These are phyloP conservation scores for Sideroxylon spinosum DNA, from an alignment of 179 eudicot genomes.

Conservation along the genomic window DNA sequence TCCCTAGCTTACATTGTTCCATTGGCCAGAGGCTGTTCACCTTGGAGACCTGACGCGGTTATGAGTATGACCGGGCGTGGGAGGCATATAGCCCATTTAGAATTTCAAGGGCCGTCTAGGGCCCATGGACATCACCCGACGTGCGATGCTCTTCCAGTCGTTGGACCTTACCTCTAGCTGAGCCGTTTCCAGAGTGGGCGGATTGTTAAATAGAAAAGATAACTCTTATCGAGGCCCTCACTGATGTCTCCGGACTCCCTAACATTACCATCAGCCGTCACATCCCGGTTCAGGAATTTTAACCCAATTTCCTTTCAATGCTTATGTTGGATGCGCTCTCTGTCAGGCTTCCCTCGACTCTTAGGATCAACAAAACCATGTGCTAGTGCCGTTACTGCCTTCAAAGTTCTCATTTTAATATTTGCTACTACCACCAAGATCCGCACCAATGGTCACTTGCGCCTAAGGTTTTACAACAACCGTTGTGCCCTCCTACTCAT, in stretches of 20 bases:
- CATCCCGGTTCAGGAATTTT: constrained; percentile 13
- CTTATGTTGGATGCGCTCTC: constrained; percentile 23
- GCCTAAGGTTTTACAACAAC: neutral
- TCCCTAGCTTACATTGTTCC: neutral
- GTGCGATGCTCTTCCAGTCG: neutral
- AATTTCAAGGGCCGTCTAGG: constrained; percentile 31
- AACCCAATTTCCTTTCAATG: constrained; percentile 7
- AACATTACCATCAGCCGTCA: constrained; percentile 33
- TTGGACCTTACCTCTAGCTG: neutral
- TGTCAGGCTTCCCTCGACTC: constrained; percentile 48
- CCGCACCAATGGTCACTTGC: constrained; percentile 36
- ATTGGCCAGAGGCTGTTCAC: neutral
- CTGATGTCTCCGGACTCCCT: constrained; percentile 41
- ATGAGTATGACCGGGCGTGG: neutral
- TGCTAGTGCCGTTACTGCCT: constrained; percentile 58
- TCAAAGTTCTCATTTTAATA: constrained; percentile 60
- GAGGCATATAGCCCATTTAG: neutral
- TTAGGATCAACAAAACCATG: constrained; percentile 67
- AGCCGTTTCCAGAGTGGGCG: constrained; percentile 24
- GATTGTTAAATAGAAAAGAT: constrained; percentile 39
- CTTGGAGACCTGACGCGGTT: neutral
- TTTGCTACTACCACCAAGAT: constrained; percentile 71
- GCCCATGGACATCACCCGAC: constrained; percentile 35
- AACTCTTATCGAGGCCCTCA: constrained; percentile 41
- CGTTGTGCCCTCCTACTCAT: neutral